Percentiles rank a stretch among this genome's conserved stretches.
Conservation (phyloP, 169 alveolate species). For the Eimeria brunetti region DNA sequence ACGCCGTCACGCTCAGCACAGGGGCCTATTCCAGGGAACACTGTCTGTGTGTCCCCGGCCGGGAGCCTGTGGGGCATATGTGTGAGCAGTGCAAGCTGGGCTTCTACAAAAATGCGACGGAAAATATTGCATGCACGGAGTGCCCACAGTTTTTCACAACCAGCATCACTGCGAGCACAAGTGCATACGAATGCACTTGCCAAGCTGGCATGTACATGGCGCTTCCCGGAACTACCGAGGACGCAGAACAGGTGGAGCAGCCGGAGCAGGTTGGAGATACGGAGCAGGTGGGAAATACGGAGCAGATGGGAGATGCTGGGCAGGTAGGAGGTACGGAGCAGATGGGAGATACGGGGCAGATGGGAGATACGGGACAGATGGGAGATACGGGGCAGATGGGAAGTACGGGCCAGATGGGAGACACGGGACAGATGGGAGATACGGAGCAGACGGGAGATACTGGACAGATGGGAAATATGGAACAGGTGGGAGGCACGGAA, state of each 20-base stretch:
- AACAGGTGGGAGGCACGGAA: background rate
- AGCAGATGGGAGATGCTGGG: background rate
- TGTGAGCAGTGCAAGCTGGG: constrained; percentile 81
- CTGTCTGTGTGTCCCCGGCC: constrained; percentile 78
- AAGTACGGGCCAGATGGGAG: too few relatives aligned
- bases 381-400: too few relatives aligned
- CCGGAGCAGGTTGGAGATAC: background rate
- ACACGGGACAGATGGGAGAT: too few relatives aligned
- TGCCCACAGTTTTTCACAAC: constrained; percentile 82
- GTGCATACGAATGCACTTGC: constrained; percentile 83
- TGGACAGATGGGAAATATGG: background rate
- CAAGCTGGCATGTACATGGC: constrained; percentile 78
- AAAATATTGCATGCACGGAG: constrained; percentile 75
- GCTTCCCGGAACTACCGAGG: constrained; percentile 41
- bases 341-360: too few relatives aligned
- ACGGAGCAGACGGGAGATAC: background rate
- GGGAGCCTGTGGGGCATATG: constrained; percentile 65
- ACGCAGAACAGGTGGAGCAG: background rate
- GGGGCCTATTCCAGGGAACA: constrained; percentile 75
- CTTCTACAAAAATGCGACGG: constrained; percentile 81
- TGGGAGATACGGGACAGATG: too few relatives aligned
- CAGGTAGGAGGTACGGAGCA: background rate
- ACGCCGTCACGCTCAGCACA: constrained; percentile 61
- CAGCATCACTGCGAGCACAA: constrained; percentile 70
- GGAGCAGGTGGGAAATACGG: background rate